Evolutionary conservation across 192 early-diverging fungal species (phyloP).

Genomic region (Entophlyctis helioformis): DNA sequence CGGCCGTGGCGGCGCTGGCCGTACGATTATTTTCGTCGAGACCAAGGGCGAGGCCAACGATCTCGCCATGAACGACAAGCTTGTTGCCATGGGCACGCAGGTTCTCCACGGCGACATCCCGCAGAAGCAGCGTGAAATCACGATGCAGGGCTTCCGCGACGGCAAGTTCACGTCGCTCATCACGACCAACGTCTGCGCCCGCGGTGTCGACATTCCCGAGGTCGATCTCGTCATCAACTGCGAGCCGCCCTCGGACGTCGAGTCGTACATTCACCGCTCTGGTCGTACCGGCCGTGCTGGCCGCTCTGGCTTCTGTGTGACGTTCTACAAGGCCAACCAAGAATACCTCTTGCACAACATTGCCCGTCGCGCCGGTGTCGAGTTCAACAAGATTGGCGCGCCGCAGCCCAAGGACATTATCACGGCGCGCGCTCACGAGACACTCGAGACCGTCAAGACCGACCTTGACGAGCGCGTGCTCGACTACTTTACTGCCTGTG

Average conservation of each 20-base stretch:
- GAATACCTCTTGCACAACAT: slow-evolving; percentile 72
- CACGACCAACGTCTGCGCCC: slow-evolving; percentile 88
- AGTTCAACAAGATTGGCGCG: slow-evolving; percentile 65
- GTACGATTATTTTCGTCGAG: slow-evolving; percentile 90
- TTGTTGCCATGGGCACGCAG: slow-evolving; percentile 57
- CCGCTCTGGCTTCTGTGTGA: slow-evolving; percentile 76
- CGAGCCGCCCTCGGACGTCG: slow-evolving; percentile 86
- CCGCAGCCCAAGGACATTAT: slow-evolving; percentile 89
- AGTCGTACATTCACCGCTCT: slow-evolving; percentile 90
- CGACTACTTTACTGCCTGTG: slow-evolving; percentile 63
- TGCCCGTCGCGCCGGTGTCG: slow-evolving; percentile 62
- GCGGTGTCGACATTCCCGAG: slow-evolving; percentile 93
- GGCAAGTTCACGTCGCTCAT: slow-evolving; percentile 77
- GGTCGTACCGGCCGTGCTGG: slow-evolving; percentile 88
- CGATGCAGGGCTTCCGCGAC: slow-evolving; percentile 77
- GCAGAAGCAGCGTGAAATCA: slow-evolving; percentile 63
- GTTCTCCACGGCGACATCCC: slow-evolving; percentile 79
- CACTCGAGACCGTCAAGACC: slow-evolving; percentile 52
- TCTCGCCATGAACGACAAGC: slow-evolving; percentile 62
- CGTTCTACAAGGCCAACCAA: slow-evolving; percentile 83
- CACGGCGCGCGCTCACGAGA: slow-evolving; percentile 61
- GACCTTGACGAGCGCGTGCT: slow-evolving; percentile 63
- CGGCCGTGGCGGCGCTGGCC: slow-evolving; percentile 54
- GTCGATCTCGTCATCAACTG: slow-evolving; percentile 96
- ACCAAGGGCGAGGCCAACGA: slow-evolving; percentile 86